Base-by-base conservation (phyloP, 805 yeast genomes). In the Blastobotrys robertii region DNA sequence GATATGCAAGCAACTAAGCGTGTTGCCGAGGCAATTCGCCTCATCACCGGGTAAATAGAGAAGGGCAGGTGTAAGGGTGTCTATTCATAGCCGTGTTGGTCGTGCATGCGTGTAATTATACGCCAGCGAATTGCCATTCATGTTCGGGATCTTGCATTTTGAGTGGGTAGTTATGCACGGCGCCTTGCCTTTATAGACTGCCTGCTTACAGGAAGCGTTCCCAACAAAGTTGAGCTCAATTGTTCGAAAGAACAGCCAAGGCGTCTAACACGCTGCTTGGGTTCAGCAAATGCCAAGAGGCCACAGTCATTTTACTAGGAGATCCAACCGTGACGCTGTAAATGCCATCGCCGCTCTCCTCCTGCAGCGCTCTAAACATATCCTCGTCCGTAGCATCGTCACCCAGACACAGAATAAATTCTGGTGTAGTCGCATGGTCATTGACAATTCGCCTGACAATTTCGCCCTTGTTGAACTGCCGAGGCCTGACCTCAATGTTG, bases 361-460 rank as follows among this genome's bases (percentile, higher is more conserved):
- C 48, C 13, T 39, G 75, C 54, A 92, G 68, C 22, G 90, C 81
- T 46, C 69, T 72, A 62, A 92, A 92, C 99, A 92, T 92, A 57
- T 92, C 98, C 62, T 92, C 99, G 62, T 92, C 99, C 0, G 99
- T 92, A 34, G 81, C 72, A 61, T 92, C 99, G 62, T 92, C 99
- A 41, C 99, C 99, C 36, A 86, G 64, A 65, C 97, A 92, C 43
- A 90, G 63, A 34, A 84, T 76, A 57, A 92, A 90, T 55, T 85
- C 95, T 0, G 96, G 92, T 42, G 77, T 66, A 41, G 73, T 69
- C 13, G 59, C 55, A 31, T 63, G 58, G 30, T 67, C 67, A 14
- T 77, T 66, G 8, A 85, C 84, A 45, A 90, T 70, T 48, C 87
- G 67, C 57, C 77, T 82, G 31, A 84, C 97, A 55, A 92, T 92